A percentile compares a stretch with the other conserved stretches of the same genome.
Conservation (phyloP, 1,139 yeast genomes). For the Yamadazyma triangularis region DNA sequence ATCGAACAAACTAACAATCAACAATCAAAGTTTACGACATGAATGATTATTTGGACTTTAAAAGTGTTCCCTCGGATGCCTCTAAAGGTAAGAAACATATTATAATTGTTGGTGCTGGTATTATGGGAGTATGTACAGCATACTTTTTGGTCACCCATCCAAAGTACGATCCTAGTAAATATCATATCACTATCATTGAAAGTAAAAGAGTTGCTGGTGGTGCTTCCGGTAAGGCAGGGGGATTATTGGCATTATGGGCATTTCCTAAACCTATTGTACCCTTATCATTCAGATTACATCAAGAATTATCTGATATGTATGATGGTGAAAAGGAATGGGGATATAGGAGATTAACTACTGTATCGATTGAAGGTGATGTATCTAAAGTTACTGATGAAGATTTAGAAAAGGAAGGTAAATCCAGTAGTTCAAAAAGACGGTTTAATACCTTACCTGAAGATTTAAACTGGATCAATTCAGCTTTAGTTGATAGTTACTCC, state of each 20-base stretch:
- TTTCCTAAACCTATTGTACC: conserved; percentile 95
- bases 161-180: conserved; percentile 61
- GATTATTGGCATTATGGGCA: conserved; percentile 91
- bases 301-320: conserved; percentile 71
- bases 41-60: conserved; percentile 36
- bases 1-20: too few relatives aligned
- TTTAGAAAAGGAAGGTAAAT: conserved; percentile 9
- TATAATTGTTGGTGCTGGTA: conserved; percentile 87
- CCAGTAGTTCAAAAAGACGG: conserved; percentile 4
- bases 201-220: conserved; percentile 95
- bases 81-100: conserved; percentile 64
- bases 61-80: conserved; percentile 48
- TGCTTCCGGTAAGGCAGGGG: conserved; percentile 98
- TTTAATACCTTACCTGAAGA: conserved; percentile 55
- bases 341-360: conserved; percentile 81
- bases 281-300: conserved; percentile 79
- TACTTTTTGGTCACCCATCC: conserved; percentile 85
- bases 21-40: too few relatives aligned
- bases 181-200: conserved; percentile 85
- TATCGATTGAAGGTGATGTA: conserved; percentile 82
- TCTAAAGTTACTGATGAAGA: conserved; percentile 26
- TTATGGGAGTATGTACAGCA: conserved; percentile 93
- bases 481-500: conserved; percentile 69
- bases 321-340: conserved; percentile 90
- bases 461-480: conserved; percentile 75